Evolutionary conservation across 2,329 filamentous ascomycete genomes (phyloP).

Genomic region (Penicillium nordicum): DNA sequence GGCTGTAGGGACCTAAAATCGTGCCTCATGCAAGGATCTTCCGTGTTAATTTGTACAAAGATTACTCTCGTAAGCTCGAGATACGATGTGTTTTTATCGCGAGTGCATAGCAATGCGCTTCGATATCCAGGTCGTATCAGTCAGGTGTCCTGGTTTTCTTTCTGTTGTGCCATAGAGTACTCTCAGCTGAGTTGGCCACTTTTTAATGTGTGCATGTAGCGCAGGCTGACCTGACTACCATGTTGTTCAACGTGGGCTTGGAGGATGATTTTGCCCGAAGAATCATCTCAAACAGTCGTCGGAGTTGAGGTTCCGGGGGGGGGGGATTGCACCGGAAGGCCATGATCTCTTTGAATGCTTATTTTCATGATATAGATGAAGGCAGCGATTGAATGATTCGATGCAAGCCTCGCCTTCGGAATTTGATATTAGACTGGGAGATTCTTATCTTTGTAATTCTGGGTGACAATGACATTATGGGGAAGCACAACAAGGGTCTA

Average conservation of each 20-base stretch:
- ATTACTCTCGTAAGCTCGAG: neutral
- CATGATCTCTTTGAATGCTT: neutral
- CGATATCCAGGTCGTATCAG: neutral
- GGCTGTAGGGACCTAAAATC: neutral
- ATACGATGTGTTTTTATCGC: neutral
- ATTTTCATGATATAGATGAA: neutral
- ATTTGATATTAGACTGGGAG: neutral
- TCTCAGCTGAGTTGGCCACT: neutral
- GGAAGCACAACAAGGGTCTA: constrained; percentile 1
- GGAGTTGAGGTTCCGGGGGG: neutral
- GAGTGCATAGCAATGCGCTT: neutral
- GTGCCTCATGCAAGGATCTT: neutral
- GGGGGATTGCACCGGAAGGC: neutral
- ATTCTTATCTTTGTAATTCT: neutral
- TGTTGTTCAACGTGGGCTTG: neutral
- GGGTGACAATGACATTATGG: neutral
- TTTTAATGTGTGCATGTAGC: neutral
- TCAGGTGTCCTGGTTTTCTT: neutral
- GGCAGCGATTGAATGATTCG: too few species aligned
- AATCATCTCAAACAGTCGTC: neutral
- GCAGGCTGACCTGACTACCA: neutral
- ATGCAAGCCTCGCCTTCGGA: neutral
- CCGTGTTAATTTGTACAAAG: neutral
- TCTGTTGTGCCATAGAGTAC: neutral
- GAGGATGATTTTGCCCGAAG: neutral